These are phyloP conservation scores for Tieghemostelium lacteum DNA, from an alignment of 78 protist genomes.

Conservation along the genomic window DNA sequence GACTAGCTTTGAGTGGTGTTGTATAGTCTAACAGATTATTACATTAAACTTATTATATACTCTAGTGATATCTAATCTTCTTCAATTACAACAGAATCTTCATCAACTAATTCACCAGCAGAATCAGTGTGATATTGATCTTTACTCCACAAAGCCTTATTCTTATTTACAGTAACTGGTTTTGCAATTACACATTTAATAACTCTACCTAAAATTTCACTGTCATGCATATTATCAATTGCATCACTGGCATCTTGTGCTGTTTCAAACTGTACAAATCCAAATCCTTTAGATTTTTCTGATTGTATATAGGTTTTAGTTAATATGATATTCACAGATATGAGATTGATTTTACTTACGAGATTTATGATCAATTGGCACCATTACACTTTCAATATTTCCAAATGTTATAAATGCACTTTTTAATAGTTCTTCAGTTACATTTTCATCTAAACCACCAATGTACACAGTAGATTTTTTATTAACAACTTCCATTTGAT, in stretches of 20 bases:
- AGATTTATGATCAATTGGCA: slow-evolving; percentile 84
- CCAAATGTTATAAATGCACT: slow-evolving; percentile 94
- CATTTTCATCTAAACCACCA: slow-evolving; percentile 90
- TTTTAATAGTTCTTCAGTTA: slow-evolving; percentile 23
- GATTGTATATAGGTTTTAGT: background rate
- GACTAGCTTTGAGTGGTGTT: too few species aligned
- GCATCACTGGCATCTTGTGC: slow-evolving; percentile 90
- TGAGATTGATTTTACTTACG: slow-evolving; percentile 3
- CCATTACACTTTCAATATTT: slow-evolving; percentile 67
- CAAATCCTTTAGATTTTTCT: slow-evolving; percentile 86
- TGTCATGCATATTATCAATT: slow-evolving; percentile 91
- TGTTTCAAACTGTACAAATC: slow-evolving; percentile 88
- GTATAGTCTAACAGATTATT: too few species aligned
- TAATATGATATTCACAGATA: background rate
- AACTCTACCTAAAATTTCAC: slow-evolving; percentile 91
- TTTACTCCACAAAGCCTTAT: slow-evolving; percentile 51
- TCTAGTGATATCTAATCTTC: too few species aligned
- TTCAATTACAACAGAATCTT: too few species aligned
- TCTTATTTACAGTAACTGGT: slow-evolving; percentile 41
- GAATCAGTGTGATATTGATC: slow-evolving; percentile 22
- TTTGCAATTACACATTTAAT: slow-evolving; percentile 74
- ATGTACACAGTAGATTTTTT: slow-evolving; percentile 71
- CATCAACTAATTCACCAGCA: background rate
- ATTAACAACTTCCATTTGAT: too few species aligned
- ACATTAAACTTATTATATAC: too few species aligned